phyloP scores from a whole-genome alignment of 202 grass and related monocot genomes.

The Carex arenaria region DNA sequence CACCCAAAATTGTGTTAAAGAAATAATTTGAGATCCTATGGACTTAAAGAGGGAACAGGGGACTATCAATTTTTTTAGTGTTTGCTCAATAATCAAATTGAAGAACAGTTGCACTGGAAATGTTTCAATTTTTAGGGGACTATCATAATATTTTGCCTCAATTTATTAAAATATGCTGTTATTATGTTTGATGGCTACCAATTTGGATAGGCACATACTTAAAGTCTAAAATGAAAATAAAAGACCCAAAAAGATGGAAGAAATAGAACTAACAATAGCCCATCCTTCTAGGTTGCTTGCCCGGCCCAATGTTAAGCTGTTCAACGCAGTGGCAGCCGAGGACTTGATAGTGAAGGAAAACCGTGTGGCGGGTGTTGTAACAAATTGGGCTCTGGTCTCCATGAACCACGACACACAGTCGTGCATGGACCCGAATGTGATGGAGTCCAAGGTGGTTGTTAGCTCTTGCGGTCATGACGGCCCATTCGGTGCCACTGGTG shows the following conservation, averaged over 20 bases:
- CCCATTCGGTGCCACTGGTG: conserved; percentile 78
- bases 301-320: conserved; percentile 86
- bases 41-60: not conserved
- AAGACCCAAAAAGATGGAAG: not conserved
- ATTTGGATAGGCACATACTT: not conserved
- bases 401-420: conserved; percentile 94
- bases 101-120: not conserved
- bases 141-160: not conserved
- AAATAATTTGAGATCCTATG: no score
- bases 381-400: conserved; percentile 90
- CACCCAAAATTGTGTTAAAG: no score
- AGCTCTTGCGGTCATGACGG: conserved; percentile 96
- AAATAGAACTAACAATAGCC: not conserved
- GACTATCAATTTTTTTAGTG: not conserved
- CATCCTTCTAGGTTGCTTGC: conserved; percentile 32
- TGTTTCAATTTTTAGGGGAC: not conserved
- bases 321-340: conserved; percentile 82
- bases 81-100: not conserved
- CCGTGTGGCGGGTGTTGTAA: conserved; percentile 73
- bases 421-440: conserved; percentile 95
- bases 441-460: conserved; percentile 88
- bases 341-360: conserved; percentile 69
- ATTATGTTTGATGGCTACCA: not conserved
- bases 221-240: not conserved
- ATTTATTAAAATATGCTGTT: not conserved